phyloP scores from a whole-genome alignment of 257 asterid species.

The Penstemon newberryi region DNA sequence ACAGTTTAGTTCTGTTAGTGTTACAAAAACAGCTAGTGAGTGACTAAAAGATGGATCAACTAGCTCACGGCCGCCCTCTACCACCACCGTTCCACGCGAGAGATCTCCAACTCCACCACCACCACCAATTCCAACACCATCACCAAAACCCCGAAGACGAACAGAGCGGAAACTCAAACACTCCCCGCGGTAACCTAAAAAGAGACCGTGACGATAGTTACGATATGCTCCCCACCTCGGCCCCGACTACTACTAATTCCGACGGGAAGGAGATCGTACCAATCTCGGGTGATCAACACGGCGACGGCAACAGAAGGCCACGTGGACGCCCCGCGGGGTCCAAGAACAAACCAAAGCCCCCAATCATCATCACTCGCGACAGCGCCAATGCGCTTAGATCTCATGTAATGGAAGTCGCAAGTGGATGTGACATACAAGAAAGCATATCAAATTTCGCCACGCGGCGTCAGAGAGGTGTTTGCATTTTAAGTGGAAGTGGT shows the following conservation, averaged over 20 bases:
- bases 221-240: neutral
- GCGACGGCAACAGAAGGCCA: constrained; percentile 44
- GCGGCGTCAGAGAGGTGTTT: constrained; percentile 54
- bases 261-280: constrained; percentile 22
- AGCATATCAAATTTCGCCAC: constrained; percentile 51
- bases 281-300: constrained; percentile 4
- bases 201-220: constrained; percentile 51
- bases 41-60: constrained; percentile 55
- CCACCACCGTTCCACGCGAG: constrained; percentile 81
- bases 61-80: constrained; percentile 76
- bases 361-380: constrained; percentile 55
- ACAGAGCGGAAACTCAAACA: constrained; percentile 40
- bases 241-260: constrained; percentile 12
- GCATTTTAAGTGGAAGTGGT: constrained; percentile 51
- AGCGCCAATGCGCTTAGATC: constrained; percentile 59
- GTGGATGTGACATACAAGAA: constrained; percentile 46
- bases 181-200: constrained; percentile 32
- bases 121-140: constrained; percentile 47
- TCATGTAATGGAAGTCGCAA: constrained; percentile 53
- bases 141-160: constrained; percentile 47
- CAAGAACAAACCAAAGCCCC: constrained; percentile 58
- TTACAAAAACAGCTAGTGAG: neutral
- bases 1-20: neutral
- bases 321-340: constrained; percentile 54
- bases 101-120: constrained; percentile 80